These are phyloP conservation scores for Ceratocystis variospora DNA, from an alignment of 2,329 filamentous ascomycete genomes.

Conservation along the genomic window DNA sequence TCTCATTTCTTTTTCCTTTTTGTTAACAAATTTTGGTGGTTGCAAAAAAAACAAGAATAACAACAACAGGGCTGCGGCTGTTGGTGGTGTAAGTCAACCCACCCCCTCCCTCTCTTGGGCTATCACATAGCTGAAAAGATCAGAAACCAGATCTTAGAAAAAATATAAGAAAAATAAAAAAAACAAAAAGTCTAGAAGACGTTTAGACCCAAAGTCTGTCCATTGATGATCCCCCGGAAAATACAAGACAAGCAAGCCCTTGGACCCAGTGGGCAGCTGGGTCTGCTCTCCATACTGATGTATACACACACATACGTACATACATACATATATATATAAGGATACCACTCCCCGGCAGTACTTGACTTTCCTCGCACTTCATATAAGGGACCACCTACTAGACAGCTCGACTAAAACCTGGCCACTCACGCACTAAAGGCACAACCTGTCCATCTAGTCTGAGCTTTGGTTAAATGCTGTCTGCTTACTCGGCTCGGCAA, in stretches of 20 bases:
- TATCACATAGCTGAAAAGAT: too few species aligned
- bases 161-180: neutral
- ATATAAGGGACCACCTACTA: neutral
- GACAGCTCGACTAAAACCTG: neutral
- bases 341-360: neutral
- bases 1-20: neutral
- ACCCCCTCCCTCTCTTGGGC: too few species aligned
- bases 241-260: neutral
- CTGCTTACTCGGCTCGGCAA: neutral
- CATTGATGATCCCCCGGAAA: neutral
- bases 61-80: too few species aligned
- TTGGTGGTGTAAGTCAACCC: too few species aligned
- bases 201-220: neutral
- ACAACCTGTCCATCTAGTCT: neutral
- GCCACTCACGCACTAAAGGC: too few species aligned
- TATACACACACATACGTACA: neutral
- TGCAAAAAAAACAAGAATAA: too few species aligned
- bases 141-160: too few species aligned
- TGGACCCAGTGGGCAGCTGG: too few species aligned
- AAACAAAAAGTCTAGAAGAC: neutral
- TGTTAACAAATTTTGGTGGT: neutral
- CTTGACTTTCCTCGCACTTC: neutral
- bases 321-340: neutral
- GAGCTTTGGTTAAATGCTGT: neutral
- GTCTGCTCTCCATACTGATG: too few species aligned